These are phyloP conservation scores for Asterophora lycoperdoides DNA, from an alignment of 768 basidiomycete genomes.

Conservation along the genomic window DNA sequence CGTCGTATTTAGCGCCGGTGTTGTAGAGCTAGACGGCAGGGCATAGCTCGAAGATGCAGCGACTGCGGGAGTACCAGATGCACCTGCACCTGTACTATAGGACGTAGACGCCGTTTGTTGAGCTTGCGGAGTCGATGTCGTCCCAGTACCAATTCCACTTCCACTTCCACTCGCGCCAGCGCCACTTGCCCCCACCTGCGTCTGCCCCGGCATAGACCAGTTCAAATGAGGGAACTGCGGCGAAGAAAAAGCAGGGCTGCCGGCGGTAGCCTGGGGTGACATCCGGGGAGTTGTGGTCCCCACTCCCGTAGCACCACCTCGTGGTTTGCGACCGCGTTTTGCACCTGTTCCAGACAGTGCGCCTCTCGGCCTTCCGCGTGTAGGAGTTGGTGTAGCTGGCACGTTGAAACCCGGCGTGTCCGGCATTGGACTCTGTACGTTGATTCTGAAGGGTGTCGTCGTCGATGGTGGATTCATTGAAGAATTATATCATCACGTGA, in stretches of 20 bases:
- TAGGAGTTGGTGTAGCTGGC: slow-evolving; percentile 6
- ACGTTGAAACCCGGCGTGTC: slow-evolving; percentile 1
- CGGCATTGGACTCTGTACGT: not conserved
- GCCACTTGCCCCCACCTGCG: not conserved
- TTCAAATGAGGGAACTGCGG: slow-evolving; percentile 6
- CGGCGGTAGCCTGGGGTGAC: not conserved
- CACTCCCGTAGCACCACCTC: slow-evolving; percentile 26
- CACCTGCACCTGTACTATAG: slow-evolving; percentile 7
- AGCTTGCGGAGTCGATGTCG: not conserved
- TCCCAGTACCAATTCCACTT: not conserved
- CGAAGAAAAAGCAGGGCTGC: not conserved
- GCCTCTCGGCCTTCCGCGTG: slow-evolving; percentile 32
- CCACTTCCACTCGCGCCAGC: not conserved
- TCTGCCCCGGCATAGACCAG: slow-evolving; percentile 8
- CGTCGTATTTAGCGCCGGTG: slow-evolving; percentile 17
- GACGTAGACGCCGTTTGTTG: slow-evolving; percentile 5
- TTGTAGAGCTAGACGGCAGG: slow-evolving; percentile 6
- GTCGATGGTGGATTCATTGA: not conserved
- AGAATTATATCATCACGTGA: slow-evolving; percentile 1
- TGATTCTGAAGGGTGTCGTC: slow-evolving; percentile 4
- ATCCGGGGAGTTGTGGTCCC: slow-evolving; percentile 4
- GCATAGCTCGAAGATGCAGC: slow-evolving; percentile 4
- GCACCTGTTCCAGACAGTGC: slow-evolving; percentile 29
- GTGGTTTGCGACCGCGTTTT: slow-evolving; percentile 47
- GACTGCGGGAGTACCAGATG: slow-evolving; percentile 1